phyloP scores from a whole-genome alignment of 768 basidiomycete species.

The Russula olivacea region DNA sequence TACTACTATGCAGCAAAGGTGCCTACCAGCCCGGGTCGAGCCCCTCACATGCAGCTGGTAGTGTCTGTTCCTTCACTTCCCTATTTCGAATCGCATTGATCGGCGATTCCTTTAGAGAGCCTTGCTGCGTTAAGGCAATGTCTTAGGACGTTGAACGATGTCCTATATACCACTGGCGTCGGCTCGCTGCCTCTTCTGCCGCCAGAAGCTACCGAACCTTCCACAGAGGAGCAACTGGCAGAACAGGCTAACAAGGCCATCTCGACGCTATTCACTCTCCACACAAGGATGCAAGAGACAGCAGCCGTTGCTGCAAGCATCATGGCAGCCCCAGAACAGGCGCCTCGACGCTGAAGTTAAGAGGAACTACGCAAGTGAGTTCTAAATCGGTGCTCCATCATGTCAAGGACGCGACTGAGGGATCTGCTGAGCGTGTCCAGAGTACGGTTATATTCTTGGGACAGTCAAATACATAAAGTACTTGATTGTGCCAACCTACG shows the following conservation, averaged over 20 bases:
- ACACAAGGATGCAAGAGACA: conserved; percentile 19
- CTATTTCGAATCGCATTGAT: neutral
- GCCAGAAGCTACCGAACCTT: conserved; percentile 7
- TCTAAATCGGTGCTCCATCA: neutral
- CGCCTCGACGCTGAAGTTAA: conserved; percentile 10
- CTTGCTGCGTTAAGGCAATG: conserved; percentile 17
- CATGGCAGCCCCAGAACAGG: conserved; percentile 17
- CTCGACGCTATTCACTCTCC: conserved; percentile 8
- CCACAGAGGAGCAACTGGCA: conserved; percentile 21
- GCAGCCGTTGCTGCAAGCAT: conserved; percentile 21
- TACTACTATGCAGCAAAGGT: conserved; percentile 9
- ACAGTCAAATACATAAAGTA: neutral
- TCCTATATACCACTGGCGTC: conserved; percentile 17
- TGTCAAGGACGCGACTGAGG: neutral
- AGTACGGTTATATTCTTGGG: neutral
- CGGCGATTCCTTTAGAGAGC: conserved; percentile 2
- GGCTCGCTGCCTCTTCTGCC: conserved; percentile 23
- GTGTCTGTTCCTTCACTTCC: neutral
- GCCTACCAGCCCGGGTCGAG: conserved; percentile 22
- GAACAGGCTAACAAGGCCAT: conserved; percentile 23
- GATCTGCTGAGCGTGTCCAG: neutral
- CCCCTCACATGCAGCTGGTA: conserved; percentile 18
- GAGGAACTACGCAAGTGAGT: neutral
- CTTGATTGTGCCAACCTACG: neutral
- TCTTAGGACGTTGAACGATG: conserved; percentile 12